Conservation (phyloP, 1,284 basidiomycete genomes). For the Cryptococcus amylolentus region DNA sequence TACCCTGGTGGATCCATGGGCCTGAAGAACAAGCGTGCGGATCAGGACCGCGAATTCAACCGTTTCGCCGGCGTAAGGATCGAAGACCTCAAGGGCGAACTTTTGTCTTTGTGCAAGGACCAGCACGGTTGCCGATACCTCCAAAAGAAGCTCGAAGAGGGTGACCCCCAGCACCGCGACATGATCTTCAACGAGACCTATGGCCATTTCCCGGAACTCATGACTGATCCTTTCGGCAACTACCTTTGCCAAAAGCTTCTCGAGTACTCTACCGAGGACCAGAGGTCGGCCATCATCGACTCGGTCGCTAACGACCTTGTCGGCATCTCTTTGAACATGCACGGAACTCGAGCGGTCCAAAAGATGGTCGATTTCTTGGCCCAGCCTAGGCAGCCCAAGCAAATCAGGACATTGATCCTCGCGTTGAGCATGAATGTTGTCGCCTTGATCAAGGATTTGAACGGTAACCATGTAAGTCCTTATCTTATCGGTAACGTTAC, state of each 20-base stretch:
- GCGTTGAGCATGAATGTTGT: conserved; percentile 97
- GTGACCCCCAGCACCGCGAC: conserved; percentile 87
- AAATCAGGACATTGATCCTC: conserved; percentile 96
- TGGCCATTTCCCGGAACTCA: conserved; percentile 94
- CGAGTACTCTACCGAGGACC: conserved; percentile 96
- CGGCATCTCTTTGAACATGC: conserved; percentile 99
- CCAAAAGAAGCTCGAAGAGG: conserved; percentile 99
- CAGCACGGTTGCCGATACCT: conserved; percentile 98
- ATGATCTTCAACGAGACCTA: conserved; percentile 99
- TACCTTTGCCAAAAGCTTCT: conserved; percentile 98
- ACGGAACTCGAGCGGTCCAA: conserved; percentile 97
- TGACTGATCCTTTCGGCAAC: conserved; percentile 99
- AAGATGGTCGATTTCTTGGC: conserved; percentile 99
- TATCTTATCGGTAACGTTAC: background rate
- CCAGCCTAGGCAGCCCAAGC: conserved; percentile 76
- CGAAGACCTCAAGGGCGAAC: conserved; percentile 93
- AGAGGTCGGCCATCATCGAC: conserved; percentile 94
- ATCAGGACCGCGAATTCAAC: conserved; percentile 90
- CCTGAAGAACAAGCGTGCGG: conserved; percentile 87
- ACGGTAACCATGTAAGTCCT: conserved; percentile 85
- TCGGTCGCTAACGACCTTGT: conserved; percentile 96
- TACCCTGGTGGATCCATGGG: conserved; percentile 75
- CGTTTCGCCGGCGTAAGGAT: conserved; percentile 90
- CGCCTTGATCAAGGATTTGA: conserved; percentile 98
- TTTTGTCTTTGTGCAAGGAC: conserved; percentile 91